phyloP scores from a whole-genome alignment of 164 flowering plant species.

The Dillenia suffruticosa region DNA sequence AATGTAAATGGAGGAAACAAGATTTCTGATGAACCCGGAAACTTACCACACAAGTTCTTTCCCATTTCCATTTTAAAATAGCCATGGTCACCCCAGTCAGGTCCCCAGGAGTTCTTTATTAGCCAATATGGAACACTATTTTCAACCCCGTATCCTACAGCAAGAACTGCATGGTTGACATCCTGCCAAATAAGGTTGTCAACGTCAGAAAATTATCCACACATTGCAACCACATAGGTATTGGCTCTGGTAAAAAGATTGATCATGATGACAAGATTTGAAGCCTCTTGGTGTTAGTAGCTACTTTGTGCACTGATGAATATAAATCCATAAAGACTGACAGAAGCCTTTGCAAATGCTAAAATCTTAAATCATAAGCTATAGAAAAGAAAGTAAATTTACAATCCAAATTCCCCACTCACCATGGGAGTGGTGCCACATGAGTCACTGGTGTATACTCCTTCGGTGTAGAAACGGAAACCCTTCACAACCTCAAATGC shows the following conservation, averaged over 20 bases:
- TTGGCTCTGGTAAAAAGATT: too few relatives aligned
- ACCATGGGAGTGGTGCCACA: constrained; percentile 90
- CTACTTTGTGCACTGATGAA: too few relatives aligned
- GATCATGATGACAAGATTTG: too few relatives aligned
- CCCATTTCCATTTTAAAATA: constrained; percentile 98
- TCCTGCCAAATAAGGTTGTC: constrained; percentile 48
- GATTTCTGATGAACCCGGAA: neutral
- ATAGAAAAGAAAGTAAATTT: too few relatives aligned
- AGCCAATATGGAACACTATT: constrained; percentile 89
- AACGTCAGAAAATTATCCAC: constrained; percentile 2
- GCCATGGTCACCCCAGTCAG: constrained; percentile 80
- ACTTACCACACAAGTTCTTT: constrained; percentile 99
- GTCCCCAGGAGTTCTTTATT: constrained; percentile 96
- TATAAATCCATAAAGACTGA: too few relatives aligned
- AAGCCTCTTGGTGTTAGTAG: too few relatives aligned
- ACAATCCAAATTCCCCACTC: constrained; percentile 11
- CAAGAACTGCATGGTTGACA: constrained; percentile 99
- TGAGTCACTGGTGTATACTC: constrained; percentile 77
- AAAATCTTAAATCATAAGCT: too few relatives aligned
- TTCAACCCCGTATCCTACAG: constrained; percentile 93
- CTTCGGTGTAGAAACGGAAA: constrained; percentile 65
- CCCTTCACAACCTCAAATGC: constrained; percentile 79
- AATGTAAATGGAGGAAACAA: too few relatives aligned
- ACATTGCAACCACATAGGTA: neutral
- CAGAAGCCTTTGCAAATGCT: too few relatives aligned